Conservation (phyloP, 495 filamentous ascomycete genomes). For the Daldinia loculata region DNA sequence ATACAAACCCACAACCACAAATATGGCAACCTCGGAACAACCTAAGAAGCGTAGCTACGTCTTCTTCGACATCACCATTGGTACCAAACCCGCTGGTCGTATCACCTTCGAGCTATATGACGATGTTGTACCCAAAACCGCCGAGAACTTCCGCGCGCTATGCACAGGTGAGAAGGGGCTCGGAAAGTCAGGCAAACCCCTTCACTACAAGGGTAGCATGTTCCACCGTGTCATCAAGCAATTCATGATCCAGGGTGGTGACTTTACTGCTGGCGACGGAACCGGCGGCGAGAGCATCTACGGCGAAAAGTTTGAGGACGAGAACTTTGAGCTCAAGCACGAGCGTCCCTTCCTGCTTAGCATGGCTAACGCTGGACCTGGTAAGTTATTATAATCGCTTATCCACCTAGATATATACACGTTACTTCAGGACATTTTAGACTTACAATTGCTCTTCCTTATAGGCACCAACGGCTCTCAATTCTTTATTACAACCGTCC, state of each 20-base stretch:
- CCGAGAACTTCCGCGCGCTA: slow-evolving; percentile 93
- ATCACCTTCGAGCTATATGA: slow-evolving; percentile 86
- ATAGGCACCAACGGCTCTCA: slow-evolving; percentile 90
- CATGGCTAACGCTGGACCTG: slow-evolving; percentile 97
- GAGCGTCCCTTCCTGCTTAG: slow-evolving; percentile 92
- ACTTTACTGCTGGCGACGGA: slow-evolving; percentile 94
- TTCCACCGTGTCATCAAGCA: slow-evolving; percentile 98
- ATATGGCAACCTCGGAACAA: slow-evolving; percentile 50
- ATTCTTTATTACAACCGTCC: slow-evolving; percentile 97
- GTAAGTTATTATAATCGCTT: slow-evolving; percentile 58
- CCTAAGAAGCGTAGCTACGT: slow-evolving; percentile 70
- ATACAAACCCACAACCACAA: slow-evolving; percentile 1
- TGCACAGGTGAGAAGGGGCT: slow-evolving; percentile 92
- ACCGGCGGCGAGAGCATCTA: slow-evolving; percentile 99
- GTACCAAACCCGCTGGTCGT: slow-evolving; percentile 72
- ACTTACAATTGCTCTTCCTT: slow-evolving; percentile 14
- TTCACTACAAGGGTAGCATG: slow-evolving; percentile 87
- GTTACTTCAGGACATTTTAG: not conserved
- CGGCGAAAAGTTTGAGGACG: slow-evolving; percentile 96
- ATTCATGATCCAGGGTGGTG: slow-evolving; percentile 99
- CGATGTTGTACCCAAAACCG: slow-evolving; percentile 93
- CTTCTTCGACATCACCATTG: slow-evolving; percentile 90
- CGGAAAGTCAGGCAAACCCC: slow-evolving; percentile 82
- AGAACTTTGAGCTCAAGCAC: slow-evolving; percentile 95
- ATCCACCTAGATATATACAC: too few relatives aligned